Evolutionary conservation across 176 grass and related monocot genomes (phyloP), one percentile per base, ranked within the genome.

Genomic region (Aegilops speltoides): DNA sequence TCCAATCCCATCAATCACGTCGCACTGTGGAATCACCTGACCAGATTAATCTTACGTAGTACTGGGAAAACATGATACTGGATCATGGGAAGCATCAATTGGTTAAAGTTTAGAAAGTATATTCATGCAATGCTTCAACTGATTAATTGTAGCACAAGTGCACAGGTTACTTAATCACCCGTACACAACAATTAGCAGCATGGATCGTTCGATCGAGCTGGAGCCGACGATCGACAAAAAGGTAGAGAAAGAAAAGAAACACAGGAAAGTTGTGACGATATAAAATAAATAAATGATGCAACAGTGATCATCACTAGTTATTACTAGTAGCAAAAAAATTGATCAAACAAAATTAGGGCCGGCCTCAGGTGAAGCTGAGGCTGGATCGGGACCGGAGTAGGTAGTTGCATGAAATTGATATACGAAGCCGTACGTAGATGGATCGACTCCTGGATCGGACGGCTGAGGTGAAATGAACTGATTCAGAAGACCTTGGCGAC

Each of bases 401-500:
- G 15, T 76, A 28, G 73, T 76, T 29, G 43, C 45, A 52, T 76
- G 43, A 25, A 76, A 52, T 28, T 17, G 28, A 76, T 76, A 50
- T 41, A 75, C 37, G 40, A 48, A 48, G 73, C 73, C 73, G 73
- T 48, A 32, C 16, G 26, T 76, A 76, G 46, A 54, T 76, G 25
- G 45, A 75, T 75, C 41, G 24, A 9, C 25, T 57, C 41, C 72
- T 54, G 45, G 73, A 76, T 50, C 14, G 72, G 40, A 74, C 38
- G 40, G 71, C 37, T 8, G 69, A 24, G 36, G 38, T 16, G 38
- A 8, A 45, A 75, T 7, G 41, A 11, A 26, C 22, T 2, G 25
- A 9, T 20, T 87, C 83, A 94, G 88, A 97, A 97, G 89, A 94
- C 92, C 94, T 97, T 97, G 11, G 94, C 94, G 56, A 97, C 92